Conservation (phyloP, 2,329 filamentous ascomycete species). For the Paraphoma chrysanthemicola region DNA sequence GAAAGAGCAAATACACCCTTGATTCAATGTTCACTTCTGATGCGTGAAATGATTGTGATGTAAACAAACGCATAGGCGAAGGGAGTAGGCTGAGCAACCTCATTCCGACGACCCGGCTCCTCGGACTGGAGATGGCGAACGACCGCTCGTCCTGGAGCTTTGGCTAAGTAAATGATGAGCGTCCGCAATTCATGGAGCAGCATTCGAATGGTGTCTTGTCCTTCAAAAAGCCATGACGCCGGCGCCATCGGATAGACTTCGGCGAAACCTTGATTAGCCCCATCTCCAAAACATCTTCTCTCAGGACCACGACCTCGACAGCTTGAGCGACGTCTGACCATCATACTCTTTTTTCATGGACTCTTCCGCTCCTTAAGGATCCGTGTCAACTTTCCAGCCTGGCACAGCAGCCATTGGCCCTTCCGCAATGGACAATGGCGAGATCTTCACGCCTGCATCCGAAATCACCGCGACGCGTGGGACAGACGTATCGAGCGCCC, state of each 20-base stretch:
- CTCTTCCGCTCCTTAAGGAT: slow-evolving; percentile 19
- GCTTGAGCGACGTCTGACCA: not conserved
- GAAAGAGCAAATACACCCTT: slow-evolving; percentile 41
- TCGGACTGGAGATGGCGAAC: no score
- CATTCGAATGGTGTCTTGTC: no score
- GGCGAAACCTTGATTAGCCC: slow-evolving; percentile 24
- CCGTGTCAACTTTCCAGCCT: not conserved
- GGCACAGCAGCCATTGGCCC: not conserved
- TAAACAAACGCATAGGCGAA: not conserved
- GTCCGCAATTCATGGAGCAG: no score
- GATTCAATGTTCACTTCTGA: not conserved
- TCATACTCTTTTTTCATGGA: slow-evolving; percentile 15
- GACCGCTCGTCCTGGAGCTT: not conserved
- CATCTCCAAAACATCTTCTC: slow-evolving; percentile 7
- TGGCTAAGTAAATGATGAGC: not conserved
- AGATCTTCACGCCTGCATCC: slow-evolving; percentile 45
- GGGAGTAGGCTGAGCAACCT: not conserved
- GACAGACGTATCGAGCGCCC: not conserved
- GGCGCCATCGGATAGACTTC: slow-evolving; percentile 5
- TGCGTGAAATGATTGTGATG: not conserved
- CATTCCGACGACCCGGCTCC: not conserved
- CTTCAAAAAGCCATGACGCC: not conserved
- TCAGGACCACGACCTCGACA: not conserved
- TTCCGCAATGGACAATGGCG: slow-evolving; percentile 46
- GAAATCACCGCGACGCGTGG: slow-evolving; percentile 39